Percentiles rank a stretch among this genome's conserved stretches.
Conservation (phyloP, 2,329 filamentous ascomycete genomes). For the Pseudopyrenochaeta lycopersici region DNA sequence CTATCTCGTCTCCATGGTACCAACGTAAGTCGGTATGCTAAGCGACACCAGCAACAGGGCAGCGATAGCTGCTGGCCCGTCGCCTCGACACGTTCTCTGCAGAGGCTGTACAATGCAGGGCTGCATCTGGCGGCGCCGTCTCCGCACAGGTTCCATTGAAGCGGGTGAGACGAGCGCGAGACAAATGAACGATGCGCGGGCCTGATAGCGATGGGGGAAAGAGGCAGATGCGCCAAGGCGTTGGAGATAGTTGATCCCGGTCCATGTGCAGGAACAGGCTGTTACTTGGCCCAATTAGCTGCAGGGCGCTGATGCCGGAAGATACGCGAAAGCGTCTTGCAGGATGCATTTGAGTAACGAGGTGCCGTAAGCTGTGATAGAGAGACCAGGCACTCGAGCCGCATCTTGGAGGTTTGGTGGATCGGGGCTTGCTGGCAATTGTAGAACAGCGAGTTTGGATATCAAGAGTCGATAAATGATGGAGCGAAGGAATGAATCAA, state of each 20-base stretch:
- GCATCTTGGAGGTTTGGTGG: too few species aligned
- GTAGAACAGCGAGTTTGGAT: too few species aligned
- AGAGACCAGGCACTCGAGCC: too few species aligned
- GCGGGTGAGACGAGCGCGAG: slow-evolving; percentile 6
- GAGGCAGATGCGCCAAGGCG: not conserved
- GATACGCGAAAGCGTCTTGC: slow-evolving; percentile 11
- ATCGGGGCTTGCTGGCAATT: too few species aligned
- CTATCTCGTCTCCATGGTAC: slow-evolving; percentile 16
- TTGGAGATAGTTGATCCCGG: not conserved
- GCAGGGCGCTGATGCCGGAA: slow-evolving; percentile 7
- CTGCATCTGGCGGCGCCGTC: slow-evolving; percentile 1
- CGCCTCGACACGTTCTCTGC: not conserved
- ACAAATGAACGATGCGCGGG: slow-evolving; percentile 6
- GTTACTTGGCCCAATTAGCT: slow-evolving; percentile 14
- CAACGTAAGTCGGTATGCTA: slow-evolving; percentile 22
- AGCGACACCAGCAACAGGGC: slow-evolving; percentile 22
- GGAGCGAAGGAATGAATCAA: too few species aligned
- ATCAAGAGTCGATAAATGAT: too few species aligned
- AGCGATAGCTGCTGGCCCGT: slow-evolving; percentile 2
- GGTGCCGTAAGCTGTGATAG: slow-evolving; percentile 23
- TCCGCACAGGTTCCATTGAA: slow-evolving; percentile 11
- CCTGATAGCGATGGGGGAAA: slow-evolving; percentile 11
- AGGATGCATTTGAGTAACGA: slow-evolving; percentile 12
- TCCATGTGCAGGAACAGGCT: slow-evolving; percentile 12
- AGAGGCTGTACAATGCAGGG: not conserved